phyloP scores from a whole-genome alignment of 2,329 filamentous ascomycete genomes.

The Zymoseptoria tritici region DNA sequence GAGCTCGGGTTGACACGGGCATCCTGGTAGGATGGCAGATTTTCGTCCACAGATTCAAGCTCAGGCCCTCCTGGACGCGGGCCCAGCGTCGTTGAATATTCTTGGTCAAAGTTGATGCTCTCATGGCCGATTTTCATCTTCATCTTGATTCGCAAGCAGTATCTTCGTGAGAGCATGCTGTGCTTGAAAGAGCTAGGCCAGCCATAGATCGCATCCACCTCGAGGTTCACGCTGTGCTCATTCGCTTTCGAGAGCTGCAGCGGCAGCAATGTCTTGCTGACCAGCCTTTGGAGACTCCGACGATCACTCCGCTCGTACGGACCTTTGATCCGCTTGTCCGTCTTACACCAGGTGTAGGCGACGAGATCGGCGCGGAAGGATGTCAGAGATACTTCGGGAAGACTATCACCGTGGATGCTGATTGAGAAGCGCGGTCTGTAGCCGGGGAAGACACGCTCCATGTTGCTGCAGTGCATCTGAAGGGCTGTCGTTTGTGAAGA shows the following conservation, averaged over 20 bases:
- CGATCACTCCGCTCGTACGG: constrained; percentile 6
- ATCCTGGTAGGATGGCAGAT: not conserved
- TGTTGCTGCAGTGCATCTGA: constrained; percentile 14
- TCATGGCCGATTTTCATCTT: constrained; percentile 8
- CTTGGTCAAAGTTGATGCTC: not conserved
- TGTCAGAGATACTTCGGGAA: constrained; percentile 9
- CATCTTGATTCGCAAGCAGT: constrained; percentile 11
- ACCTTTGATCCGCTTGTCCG: constrained; percentile 8
- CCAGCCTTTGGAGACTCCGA: constrained; percentile 8
- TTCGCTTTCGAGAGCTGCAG: constrained; percentile 9
- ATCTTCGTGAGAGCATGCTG: constrained; percentile 10
- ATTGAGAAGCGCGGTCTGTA: constrained; percentile 12
- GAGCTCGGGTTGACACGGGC: not conserved
- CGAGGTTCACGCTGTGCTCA: constrained; percentile 6
- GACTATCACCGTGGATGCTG: constrained; percentile 7
- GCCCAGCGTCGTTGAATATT: not conserved
- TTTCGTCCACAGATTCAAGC: not conserved
- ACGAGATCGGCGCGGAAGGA: constrained; percentile 10
- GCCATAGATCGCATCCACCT: constrained; percentile 1
- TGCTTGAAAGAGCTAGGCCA: constrained; percentile 12
- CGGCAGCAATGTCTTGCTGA: constrained; percentile 3
- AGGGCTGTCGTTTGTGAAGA: constrained; percentile 16
- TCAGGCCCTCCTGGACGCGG: not conserved
- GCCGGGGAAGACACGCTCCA: constrained; percentile 11
- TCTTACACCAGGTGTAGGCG: constrained; percentile 10